These are phyloP conservation scores for Chrysanthemum lavandulifolium DNA, from an alignment of 129 eudicot species.

Conservation along the genomic window DNA sequence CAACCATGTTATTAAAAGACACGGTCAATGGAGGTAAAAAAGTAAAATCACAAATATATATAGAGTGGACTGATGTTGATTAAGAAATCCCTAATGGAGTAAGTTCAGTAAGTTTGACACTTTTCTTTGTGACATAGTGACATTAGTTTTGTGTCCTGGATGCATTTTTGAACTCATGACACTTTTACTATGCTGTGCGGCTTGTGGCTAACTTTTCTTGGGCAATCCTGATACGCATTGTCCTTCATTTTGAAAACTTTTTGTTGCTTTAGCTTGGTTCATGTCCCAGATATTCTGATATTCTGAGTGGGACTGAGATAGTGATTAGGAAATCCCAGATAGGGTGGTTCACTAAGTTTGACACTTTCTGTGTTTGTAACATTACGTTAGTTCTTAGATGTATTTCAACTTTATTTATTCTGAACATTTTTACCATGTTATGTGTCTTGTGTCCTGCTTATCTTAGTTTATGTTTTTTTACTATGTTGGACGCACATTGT, in stretches of 20 bases:
- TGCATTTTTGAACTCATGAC: background rate
- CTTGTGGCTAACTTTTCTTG: background rate
- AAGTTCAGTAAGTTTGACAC: background rate
- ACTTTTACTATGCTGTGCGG: background rate
- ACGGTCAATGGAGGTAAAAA: background rate
- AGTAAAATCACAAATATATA: slow-evolving; percentile 3
- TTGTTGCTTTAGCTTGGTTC: no score
- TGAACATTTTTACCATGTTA: no score
- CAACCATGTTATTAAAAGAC: background rate
- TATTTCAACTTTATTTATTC: no score
- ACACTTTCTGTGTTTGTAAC: no score
- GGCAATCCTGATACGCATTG: background rate
- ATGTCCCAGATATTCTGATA: no score
- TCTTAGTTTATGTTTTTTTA: no score
- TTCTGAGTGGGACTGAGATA: no score
- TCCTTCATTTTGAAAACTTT: no score
- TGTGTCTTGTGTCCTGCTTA: no score
- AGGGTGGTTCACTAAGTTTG: no score
- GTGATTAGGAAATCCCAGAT: no score
- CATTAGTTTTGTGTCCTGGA: background rate
- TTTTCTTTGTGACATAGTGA: background rate
- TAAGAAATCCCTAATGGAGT: background rate
- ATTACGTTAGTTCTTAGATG: no score
- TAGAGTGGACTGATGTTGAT: slow-evolving; percentile 9
- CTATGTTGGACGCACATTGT: background rate